phyloP scores from a whole-genome alignment of 1,284 basidiomycete genomes.

The Violaceomyces palustris region DNA sequence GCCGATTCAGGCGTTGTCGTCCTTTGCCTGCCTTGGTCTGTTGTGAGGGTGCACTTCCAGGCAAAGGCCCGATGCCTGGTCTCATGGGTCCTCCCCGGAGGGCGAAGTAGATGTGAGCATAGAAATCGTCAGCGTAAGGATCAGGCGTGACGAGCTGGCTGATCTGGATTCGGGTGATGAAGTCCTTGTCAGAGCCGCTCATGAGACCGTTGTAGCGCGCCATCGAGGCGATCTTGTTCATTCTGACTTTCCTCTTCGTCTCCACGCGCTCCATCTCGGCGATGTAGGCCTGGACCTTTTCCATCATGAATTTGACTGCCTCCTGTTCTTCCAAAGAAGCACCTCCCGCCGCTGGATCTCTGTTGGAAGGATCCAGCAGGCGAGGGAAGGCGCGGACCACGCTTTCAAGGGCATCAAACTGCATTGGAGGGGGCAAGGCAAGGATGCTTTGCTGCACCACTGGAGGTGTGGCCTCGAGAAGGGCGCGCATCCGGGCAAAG shows the following conservation, averaged over 20 bases:
- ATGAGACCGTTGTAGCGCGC: conserved; percentile 95
- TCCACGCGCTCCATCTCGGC: conserved; percentile 34
- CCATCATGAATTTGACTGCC: conserved; percentile 38
- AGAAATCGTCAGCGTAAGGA: conserved; percentile 96
- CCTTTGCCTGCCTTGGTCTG: conserved; percentile 23
- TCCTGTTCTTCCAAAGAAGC: conserved; percentile 27
- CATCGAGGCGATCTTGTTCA: conserved; percentile 58
- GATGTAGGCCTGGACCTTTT: conserved; percentile 28
- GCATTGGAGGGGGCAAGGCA: conserved; percentile 45
- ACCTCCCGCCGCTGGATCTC: conserved; percentile 7
- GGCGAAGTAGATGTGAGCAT: conserved; percentile 90
- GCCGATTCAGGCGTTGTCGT: conserved; percentile 37
- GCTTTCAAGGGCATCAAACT: conserved; percentile 46
- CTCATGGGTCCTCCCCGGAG: conserved; percentile 62
- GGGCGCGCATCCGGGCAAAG: conserved; percentile 43
- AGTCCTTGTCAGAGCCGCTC: conserved; percentile 98
- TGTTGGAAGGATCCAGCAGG: conserved; percentile 30
- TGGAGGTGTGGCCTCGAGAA: conserved; percentile 44
- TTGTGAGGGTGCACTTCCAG: conserved; percentile 5
- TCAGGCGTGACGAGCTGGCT: conserved; percentile 82
- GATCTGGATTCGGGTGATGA: conserved; percentile 98
- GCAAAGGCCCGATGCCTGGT: conserved; percentile 15
- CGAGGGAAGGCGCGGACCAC: conserved; percentile 40
- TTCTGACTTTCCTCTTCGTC: conserved; percentile 32
- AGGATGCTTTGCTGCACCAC: conserved; percentile 43